A percentile compares a stretch with the other conserved stretches of the same genome.
Evolutionary conservation across 2,329 filamentous ascomycete genomes (phyloP).

Genomic region (Metarhizium guizhouense): DNA sequence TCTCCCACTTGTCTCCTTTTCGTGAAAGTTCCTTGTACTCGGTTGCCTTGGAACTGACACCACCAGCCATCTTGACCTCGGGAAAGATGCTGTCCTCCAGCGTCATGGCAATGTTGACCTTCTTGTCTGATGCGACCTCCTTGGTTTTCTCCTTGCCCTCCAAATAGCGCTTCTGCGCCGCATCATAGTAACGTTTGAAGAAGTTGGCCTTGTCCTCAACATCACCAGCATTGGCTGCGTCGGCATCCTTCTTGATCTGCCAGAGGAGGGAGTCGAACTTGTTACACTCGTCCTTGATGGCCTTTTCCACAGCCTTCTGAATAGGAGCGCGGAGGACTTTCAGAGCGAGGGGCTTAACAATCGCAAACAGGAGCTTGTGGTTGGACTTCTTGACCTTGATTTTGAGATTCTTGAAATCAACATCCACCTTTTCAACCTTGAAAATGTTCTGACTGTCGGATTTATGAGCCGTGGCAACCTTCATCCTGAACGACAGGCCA

Average conservation of each 20-base stretch:
- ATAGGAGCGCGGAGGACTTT: constrained; percentile 76
- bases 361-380: constrained; percentile 80
- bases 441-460: constrained; percentile 76
- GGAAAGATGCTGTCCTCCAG: constrained; percentile 86
- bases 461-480: constrained; percentile 71
- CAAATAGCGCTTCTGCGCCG: constrained; percentile 63
- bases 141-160: constrained; percentile 73
- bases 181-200: constrained; percentile 74
- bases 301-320: constrained; percentile 81
- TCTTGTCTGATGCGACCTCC: constrained; percentile 51
- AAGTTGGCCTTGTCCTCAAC: constrained; percentile 71
- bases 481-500: constrained; percentile 87
- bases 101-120: constrained; percentile 48
- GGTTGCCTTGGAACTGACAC: constrained; percentile 86
- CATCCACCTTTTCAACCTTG: constrained; percentile 84
- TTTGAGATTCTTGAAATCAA: constrained; percentile 71
- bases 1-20: constrained; percentile 92
- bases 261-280: constrained; percentile 66
- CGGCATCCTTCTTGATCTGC: constrained; percentile 74
- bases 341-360: constrained; percentile 83
- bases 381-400: constrained; percentile 92
- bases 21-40: constrained; percentile 82
- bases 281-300: constrained; percentile 74
- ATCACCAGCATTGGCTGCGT: constrained; percentile 57
- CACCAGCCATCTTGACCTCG: constrained; percentile 68